Evolutionary conservation across 1,139 yeast species (phyloP).

Genomic region (Kodamaea derodonti): DNA sequence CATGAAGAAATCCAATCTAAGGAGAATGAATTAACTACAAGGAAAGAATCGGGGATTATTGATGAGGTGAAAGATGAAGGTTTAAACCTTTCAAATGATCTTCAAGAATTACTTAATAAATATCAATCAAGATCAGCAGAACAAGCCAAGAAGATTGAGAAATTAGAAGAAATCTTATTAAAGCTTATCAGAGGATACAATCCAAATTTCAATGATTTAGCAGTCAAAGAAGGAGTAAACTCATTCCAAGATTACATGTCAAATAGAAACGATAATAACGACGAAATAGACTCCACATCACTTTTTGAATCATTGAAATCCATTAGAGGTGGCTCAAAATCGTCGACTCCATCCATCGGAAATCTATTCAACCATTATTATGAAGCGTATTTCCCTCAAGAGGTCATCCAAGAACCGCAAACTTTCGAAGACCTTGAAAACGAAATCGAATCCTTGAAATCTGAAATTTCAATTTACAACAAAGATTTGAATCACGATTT

Average conservation of each 20-base stretch:
- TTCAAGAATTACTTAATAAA: slow-evolving; percentile 3
- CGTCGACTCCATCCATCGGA: slow-evolving; percentile 18
- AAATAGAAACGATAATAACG: slow-evolving; percentile 20
- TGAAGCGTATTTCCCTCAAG: not conserved
- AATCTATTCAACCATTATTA: slow-evolving; percentile 25
- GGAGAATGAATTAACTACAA: slow-evolving; percentile 16
- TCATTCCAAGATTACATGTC: slow-evolving; percentile 54
- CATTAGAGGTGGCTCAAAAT: not conserved
- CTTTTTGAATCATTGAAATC: not conserved
- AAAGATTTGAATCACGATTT: slow-evolving; percentile 43
- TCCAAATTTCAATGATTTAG: slow-evolving; percentile 87
- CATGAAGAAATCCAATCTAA: slow-evolving; percentile 27
- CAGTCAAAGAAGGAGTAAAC: slow-evolving; percentile 71
- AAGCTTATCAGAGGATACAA: slow-evolving; percentile 59
- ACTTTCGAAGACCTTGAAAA: slow-evolving; percentile 16
- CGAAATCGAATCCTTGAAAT: slow-evolving; percentile 14
- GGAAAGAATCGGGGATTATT: slow-evolving; percentile 4
- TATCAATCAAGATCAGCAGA: not conserved
- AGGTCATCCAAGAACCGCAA: slow-evolving; percentile 6
- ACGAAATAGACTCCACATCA: not conserved
- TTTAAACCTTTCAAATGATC: slow-evolving; percentile 4
- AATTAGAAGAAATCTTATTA: slow-evolving; percentile 43
- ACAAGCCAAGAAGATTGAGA: slow-evolving; percentile 14
- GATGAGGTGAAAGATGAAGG: slow-evolving; percentile 12
- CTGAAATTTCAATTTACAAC: slow-evolving; percentile 20